These are phyloP conservation scores for Dentipellis fragilis DNA, from an alignment of 768 basidiomycete species.

Conservation along the genomic window DNA sequence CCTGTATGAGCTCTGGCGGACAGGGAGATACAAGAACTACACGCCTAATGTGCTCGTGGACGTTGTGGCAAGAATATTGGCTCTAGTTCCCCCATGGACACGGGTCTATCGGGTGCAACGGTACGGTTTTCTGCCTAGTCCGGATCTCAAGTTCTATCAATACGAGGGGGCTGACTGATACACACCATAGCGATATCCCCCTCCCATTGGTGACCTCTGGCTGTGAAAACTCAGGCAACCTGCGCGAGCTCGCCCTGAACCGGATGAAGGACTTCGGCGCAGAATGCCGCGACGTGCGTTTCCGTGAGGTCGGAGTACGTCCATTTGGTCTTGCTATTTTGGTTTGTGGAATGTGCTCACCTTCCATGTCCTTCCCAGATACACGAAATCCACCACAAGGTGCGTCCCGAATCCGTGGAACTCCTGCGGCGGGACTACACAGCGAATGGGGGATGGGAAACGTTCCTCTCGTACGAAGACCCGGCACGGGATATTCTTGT, in stretches of 20 bases:
- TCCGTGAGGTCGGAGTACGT: constrained; percentile 92
- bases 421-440: constrained; percentile 91
- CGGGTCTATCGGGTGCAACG: constrained; percentile 96
- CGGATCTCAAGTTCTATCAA: background rate
- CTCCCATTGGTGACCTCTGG: constrained; percentile 93
- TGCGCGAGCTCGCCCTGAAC: constrained; percentile 90
- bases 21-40: constrained; percentile 98
- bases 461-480: constrained; percentile 97
- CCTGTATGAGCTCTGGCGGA: constrained; percentile 91
- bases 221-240: constrained; percentile 94
- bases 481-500: constrained; percentile 95
- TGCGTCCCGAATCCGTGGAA: constrained; percentile 91
- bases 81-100: constrained; percentile 97
- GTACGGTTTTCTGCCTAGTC: constrained; percentile 26
- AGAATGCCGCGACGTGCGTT: constrained; percentile 94
- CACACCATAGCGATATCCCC: constrained; percentile 73
- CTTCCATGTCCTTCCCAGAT: constrained; percentile 40
- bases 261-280: constrained; percentile 99
- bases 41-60: constrained; percentile 98
- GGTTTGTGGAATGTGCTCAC: background rate
- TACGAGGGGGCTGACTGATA: background rate
- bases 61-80: constrained; percentile 91
- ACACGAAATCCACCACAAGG: constrained; percentile 97
- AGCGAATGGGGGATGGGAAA: constrained; percentile 99
- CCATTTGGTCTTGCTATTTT: constrained; percentile 2